These are phyloP conservation scores for Yamadazyma atmosphaerica DNA, from an alignment of 1,139 yeast species.

Conservation along the genomic window DNA sequence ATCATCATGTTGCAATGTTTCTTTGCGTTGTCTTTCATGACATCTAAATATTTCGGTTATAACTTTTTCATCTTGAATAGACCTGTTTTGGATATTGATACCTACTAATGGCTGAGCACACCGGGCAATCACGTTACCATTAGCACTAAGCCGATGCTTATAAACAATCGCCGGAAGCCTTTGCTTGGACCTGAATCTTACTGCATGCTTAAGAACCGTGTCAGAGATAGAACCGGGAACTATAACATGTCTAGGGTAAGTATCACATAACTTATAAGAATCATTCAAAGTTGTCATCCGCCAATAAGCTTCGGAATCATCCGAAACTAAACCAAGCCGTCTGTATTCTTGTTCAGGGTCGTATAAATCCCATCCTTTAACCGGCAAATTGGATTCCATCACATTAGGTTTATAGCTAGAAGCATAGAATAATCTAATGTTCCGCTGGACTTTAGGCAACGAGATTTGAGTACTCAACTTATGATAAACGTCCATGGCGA, in stretches of 20 bases:
- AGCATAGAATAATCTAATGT: constrained; percentile 48
- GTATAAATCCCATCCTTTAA: constrained; percentile 74
- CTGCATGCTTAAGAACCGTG: constrained; percentile 77
- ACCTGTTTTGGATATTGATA: constrained; percentile 72
- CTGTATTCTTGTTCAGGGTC: constrained; percentile 62
- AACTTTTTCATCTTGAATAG: constrained; percentile 87
- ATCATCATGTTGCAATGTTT: constrained; percentile 11
- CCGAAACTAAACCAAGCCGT: constrained; percentile 53
- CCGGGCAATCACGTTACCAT: constrained; percentile 79
- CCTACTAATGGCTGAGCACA: constrained; percentile 96
- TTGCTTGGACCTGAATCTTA: constrained; percentile 80
- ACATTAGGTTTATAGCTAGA: constrained; percentile 49
- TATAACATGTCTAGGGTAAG: constrained; percentile 69
- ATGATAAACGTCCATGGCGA: constrained; percentile 71
- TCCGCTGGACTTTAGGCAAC: constrained; percentile 30
- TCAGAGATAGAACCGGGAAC: constrained; percentile 81
- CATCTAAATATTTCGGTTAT: constrained; percentile 68
- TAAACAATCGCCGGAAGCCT: constrained; percentile 84
- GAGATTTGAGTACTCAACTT: constrained; percentile 65
- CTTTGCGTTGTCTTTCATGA: constrained; percentile 35
- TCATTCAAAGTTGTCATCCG: constrained; percentile 64
- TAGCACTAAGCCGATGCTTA: constrained; percentile 55
- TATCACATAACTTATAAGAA: constrained; percentile 66
- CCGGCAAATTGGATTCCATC: constrained; percentile 61
- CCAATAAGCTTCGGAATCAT: constrained; percentile 52